These are phyloP conservation scores for Parasarocladium wereldwijsianum DNA, from an alignment of 2,329 filamentous ascomycete genomes.

Conservation along the genomic window DNA sequence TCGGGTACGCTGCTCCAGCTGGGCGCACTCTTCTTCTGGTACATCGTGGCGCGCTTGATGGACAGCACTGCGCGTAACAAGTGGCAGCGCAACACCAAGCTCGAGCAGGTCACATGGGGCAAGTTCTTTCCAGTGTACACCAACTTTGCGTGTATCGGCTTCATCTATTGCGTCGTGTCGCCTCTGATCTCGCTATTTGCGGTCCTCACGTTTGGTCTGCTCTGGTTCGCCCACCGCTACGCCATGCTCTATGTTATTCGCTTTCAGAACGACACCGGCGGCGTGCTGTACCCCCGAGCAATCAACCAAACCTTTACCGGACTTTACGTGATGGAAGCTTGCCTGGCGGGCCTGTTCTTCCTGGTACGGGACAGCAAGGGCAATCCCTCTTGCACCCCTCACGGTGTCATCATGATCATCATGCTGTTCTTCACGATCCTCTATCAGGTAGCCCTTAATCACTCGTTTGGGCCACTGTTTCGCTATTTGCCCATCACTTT, in stretches of 20 bases:
- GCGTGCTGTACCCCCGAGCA: conserved; percentile 77
- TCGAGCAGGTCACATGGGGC: conserved; percentile 75
- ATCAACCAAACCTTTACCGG: conserved; percentile 95
- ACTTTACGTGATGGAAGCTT: conserved; percentile 87
- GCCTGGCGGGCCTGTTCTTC: conserved; percentile 81
- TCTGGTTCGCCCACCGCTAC: conserved; percentile 95
- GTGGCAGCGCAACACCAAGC: conserved; percentile 67
- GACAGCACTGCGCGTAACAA: conserved; percentile 75
- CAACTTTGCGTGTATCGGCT: conserved; percentile 82
- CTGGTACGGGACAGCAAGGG: conserved; percentile 45
- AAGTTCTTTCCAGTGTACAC: conserved; percentile 93
- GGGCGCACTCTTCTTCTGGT: conserved; percentile 66
- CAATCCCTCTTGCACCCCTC: conserved; percentile 48
- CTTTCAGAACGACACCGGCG: conserved; percentile 81
- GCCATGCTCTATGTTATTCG: conserved; percentile 91
- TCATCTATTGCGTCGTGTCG: conserved; percentile 80
- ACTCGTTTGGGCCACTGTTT: conserved; percentile 71
- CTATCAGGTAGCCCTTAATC: conserved; percentile 71
- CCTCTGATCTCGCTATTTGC: conserved; percentile 89
- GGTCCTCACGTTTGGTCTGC: conserved; percentile 75
- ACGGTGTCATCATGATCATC: conserved; percentile 77
- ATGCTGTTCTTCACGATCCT: conserved; percentile 53
- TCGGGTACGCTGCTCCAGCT: conserved; percentile 80
- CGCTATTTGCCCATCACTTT: conserved; percentile 86
- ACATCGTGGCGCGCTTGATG: conserved; percentile 61